phyloP scores from a whole-genome alignment of 495 filamentous ascomycete genomes.

The Sphaerosporella brunnea region DNA sequence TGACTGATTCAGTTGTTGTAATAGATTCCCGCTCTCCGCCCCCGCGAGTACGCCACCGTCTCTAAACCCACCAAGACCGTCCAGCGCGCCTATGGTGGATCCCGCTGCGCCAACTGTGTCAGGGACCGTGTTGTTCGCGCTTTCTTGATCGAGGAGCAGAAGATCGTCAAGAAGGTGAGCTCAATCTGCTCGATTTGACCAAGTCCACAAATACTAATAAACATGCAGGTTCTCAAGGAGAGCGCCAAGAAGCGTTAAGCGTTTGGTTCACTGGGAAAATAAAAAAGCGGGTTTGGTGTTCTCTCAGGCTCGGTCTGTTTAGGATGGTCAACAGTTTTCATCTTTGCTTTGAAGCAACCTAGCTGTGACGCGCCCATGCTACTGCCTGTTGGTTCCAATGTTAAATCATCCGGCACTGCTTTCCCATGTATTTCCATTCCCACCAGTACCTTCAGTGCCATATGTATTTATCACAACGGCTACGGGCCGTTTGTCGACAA shows the following conservation, averaged over 20 bases:
- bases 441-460: no score
- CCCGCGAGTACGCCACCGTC: constrained; percentile 88
- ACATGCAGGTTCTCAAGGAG: constrained; percentile 42
- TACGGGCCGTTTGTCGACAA: no score
- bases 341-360: no score
- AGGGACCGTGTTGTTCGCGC: constrained; percentile 93
- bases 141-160: constrained; percentile 99
- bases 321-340: no score
- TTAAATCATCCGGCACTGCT: no score
- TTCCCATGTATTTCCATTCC: no score
- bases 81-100: constrained; percentile 93
- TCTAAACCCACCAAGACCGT: constrained; percentile 98
- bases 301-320: no score
- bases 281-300: constrained; percentile 11
- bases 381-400: no score
- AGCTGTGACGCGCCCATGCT: no score
- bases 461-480: no score
- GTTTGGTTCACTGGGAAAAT: constrained; percentile 1
- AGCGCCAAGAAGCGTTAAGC: constrained; percentile 47
- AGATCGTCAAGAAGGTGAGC: constrained; percentile 98
- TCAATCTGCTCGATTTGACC: background rate
- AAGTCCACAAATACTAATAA: background rate
- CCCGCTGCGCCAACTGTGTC: constrained; percentile 94
- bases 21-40: constrained; percentile 88
- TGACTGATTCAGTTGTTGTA: constrained; percentile 3